A percentile compares a stretch with the other conserved stretches of the same genome.
phyloP scores from a whole-genome alignment of 2,329 filamentous ascomycete genomes.

The Fusarium napiforme region DNA sequence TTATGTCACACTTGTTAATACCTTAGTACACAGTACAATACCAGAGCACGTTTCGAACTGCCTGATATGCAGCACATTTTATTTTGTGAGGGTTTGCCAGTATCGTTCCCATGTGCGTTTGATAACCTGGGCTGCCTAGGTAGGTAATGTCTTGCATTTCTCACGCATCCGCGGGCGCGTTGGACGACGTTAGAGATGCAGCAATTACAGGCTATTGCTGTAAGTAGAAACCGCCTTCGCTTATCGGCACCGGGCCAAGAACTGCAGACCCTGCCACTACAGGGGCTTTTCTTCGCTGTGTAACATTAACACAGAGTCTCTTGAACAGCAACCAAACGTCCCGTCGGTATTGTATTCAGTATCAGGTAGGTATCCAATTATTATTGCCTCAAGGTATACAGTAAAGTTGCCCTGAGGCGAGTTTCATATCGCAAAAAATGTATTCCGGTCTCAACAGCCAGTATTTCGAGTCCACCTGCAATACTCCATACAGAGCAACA shows the following conservation, averaged over 20 bases:
- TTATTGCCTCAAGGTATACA: background rate
- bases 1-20: slow-evolving; percentile 34
- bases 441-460: background rate
- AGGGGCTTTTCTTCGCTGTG: slow-evolving; percentile 6
- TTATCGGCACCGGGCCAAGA: slow-evolving; percentile 44
- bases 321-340: background rate
- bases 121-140: background rate
- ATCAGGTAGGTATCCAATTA: background rate
- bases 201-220: slow-evolving; percentile 1
- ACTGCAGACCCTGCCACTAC: slow-evolving; percentile 7
- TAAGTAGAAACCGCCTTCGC: slow-evolving; percentile 24
- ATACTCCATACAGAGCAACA: background rate
- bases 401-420: background rate
- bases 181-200: slow-evolving; percentile 7
- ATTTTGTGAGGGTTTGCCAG: background rate
- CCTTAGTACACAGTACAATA: slow-evolving; percentile 30
- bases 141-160: background rate
- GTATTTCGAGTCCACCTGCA: background rate
- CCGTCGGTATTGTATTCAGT: background rate
- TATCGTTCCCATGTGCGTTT: background rate
- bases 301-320: background rate
- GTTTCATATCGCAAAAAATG: background rate
- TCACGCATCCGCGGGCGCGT: background rate
- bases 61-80: background rate
- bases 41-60: slow-evolving; percentile 10